Percentiles rank a stretch among this genome's conserved stretches.
Evolutionary conservation across 768 basidiomycete genomes (phyloP).

Genomic region (Russula compacta): DNA sequence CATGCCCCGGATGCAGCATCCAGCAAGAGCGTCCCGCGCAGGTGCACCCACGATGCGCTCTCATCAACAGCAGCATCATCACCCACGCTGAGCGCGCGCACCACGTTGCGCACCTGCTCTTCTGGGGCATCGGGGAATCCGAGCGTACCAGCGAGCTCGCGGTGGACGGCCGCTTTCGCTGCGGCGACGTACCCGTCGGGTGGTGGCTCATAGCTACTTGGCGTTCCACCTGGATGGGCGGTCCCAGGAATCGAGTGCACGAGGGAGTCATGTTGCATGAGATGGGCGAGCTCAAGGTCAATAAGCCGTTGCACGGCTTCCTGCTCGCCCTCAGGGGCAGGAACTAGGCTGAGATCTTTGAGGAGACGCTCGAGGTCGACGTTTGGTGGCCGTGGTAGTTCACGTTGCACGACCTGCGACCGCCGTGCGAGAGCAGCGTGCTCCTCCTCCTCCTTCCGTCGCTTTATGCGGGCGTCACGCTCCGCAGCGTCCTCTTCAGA

Average conservation of each 20-base stretch:
- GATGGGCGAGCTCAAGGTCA: conserved; percentile 63
- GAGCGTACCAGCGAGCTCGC: conserved; percentile 68
- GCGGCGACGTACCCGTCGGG: conserved; percentile 61
- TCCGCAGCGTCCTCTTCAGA: conserved; percentile 88
- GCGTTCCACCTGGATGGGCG: conserved; percentile 57
- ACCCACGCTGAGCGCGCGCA: conserved; percentile 43
- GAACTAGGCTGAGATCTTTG: conserved; percentile 44
- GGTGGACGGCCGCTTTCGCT: conserved; percentile 65
- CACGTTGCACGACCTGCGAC: conserved; percentile 70
- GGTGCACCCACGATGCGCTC: conserved; percentile 59
- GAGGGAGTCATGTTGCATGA: conserved; percentile 84
- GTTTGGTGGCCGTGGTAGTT: conserved; percentile 78
- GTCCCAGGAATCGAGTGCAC: conserved; percentile 86
- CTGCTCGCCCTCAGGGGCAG: conserved; percentile 27
- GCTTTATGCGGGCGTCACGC: conserved; percentile 66
- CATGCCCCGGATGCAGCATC: conserved; percentile 48
- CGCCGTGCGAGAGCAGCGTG: conserved; percentile 71
- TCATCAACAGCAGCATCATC: conserved; percentile 56
- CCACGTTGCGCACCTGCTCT: conserved; percentile 68
- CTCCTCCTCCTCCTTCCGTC: conserved; percentile 67
- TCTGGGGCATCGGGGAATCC: conserved; percentile 81
- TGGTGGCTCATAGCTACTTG: conserved; percentile 65
- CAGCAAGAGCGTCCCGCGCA: conserved; percentile 55
- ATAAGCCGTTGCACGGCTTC: conserved; percentile 51
- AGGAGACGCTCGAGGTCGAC: conserved; percentile 65